These are phyloP conservation scores for Pseudogymnoascus pannorum DNA, from an alignment of 2,329 filamentous ascomycete species.

Conservation along the genomic window DNA sequence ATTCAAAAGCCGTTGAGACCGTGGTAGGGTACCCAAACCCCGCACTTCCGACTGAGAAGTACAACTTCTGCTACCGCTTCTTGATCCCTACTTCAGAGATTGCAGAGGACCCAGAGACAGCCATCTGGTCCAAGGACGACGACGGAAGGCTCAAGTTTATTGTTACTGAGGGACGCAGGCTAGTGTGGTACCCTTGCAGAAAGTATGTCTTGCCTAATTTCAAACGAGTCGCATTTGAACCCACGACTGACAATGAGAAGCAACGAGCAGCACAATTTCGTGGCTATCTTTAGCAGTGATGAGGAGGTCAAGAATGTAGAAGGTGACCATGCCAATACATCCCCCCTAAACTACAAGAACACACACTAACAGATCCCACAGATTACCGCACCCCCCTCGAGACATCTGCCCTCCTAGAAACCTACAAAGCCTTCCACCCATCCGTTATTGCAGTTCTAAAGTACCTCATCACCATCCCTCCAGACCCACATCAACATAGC, in stretches of 20 bases:
- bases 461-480: slow-evolving; percentile 9
- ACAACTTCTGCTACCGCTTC: slow-evolving; percentile 31
- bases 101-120: slow-evolving; percentile 26
- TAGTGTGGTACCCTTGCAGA: slow-evolving; percentile 23
- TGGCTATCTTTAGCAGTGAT: slow-evolving; percentile 19
- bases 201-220: slow-evolving; percentile 17
- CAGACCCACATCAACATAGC: not conserved
- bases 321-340: not conserved
- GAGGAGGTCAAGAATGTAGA: slow-evolving; percentile 11
- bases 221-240: not conserved
- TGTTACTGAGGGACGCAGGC: slow-evolving; percentile 17
- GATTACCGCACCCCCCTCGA: slow-evolving; percentile 18
- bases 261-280: slow-evolving; percentile 17
- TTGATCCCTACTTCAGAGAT: slow-evolving; percentile 30
- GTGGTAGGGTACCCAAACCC: slow-evolving; percentile 24
- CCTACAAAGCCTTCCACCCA: slow-evolving; percentile 15
- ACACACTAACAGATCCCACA: slow-evolving; percentile 13
- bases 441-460: slow-evolving; percentile 14
- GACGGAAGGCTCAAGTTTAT: slow-evolving; percentile 23
- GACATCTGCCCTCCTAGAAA: slow-evolving; percentile 14
- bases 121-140: slow-evolving; percentile 24
- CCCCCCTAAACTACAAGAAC: not conserved
- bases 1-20: slow-evolving; percentile 25
- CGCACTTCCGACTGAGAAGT: slow-evolving; percentile 15
- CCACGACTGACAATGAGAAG: not conserved